These are phyloP conservation scores for Fusarium annulatum DNA, from an alignment of 2,329 filamentous ascomycete species.

Conservation along the genomic window DNA sequence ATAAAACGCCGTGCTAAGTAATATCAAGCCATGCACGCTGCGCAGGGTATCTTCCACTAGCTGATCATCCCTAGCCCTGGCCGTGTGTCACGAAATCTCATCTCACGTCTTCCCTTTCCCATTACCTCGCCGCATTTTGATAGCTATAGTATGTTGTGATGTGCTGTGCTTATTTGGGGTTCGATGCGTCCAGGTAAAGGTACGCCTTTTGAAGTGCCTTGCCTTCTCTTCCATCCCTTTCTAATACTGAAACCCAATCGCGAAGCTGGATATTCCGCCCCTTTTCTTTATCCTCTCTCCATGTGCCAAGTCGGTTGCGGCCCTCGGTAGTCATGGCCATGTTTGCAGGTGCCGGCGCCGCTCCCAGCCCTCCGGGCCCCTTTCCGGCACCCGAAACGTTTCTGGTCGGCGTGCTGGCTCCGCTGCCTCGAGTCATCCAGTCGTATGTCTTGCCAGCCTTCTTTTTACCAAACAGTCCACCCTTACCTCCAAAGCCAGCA, in stretches of 20 bases:
- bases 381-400: constrained; percentile 49
- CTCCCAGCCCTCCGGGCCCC: constrained; percentile 46
- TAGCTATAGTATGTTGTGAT: constrained; percentile 1
- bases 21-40: constrained; percentile 46
- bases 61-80: constrained; percentile 31
- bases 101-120: constrained; percentile 11
- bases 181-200: constrained; percentile 61
- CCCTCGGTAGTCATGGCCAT: constrained; percentile 66
- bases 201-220: constrained; percentile 71
- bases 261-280: constrained; percentile 85
- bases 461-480: constrained; percentile 67
- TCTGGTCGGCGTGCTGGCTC: constrained; percentile 62
- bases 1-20: constrained; percentile 52
- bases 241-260: constrained; percentile 83
- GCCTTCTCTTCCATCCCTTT: constrained; percentile 78
- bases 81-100: constrained; percentile 15
- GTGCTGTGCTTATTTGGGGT: constrained; percentile 50
- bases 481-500: constrained; percentile 70
- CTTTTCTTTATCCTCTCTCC: constrained; percentile 81
- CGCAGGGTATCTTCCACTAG: constrained; percentile 48
- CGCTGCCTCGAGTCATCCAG: constrained; percentile 75
- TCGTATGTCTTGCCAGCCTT: constrained; percentile 75
- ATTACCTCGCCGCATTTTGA: constrained; percentile 33
- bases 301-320: constrained; percentile 74
- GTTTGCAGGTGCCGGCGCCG: constrained; percentile 46